Percentiles rank a stretch among this genome's conserved stretches.
Conservation (phyloP, 1,284 basidiomycete species). For the Boletus sp. region DNA sequence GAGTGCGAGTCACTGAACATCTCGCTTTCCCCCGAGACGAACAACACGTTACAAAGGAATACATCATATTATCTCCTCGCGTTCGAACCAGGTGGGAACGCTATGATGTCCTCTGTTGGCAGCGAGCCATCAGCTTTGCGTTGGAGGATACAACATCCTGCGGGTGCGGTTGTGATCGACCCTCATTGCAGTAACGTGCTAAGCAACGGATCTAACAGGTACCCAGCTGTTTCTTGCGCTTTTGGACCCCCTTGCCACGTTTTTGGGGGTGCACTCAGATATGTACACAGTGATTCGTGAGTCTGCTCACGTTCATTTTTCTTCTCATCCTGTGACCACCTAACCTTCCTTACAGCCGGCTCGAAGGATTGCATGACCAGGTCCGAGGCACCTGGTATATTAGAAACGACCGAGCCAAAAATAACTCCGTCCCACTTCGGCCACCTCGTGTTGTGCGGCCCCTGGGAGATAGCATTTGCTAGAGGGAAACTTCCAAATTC, state of each 20-base stretch:
- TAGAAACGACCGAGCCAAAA: neutral
- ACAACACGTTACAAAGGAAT: neutral
- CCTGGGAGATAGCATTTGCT: conserved; percentile 14
- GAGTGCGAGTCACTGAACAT: conserved; percentile 17
- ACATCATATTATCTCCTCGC: conserved; percentile 12
- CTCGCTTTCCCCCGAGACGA: conserved; percentile 1
- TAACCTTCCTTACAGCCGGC: conserved; percentile 5
- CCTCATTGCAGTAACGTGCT: neutral
- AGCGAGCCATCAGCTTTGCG: conserved; percentile 1
- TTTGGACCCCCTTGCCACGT: conserved; percentile 8
- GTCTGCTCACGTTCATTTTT: neutral
- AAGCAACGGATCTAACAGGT: conserved; percentile 8
- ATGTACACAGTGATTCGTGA: conserved; percentile 14
- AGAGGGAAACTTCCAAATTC: conserved; percentile 9
- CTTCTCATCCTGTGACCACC: neutral
- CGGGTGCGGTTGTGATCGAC: conserved; percentile 10
- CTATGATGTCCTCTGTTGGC: conserved; percentile 4
- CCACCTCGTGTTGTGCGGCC: conserved; percentile 2
- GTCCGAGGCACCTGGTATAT: neutral
- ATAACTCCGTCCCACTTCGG: conserved; percentile 2
- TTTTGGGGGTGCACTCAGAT: conserved; percentile 5
- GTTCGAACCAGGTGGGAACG: conserved; percentile 10
- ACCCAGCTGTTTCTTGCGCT: conserved; percentile 10
- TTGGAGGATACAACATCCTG: conserved; percentile 18
- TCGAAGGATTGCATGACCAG: conserved; percentile 4